Conservation (phyloP, 148 eudicot species). For the Fagopyrum tataricum region DNA sequence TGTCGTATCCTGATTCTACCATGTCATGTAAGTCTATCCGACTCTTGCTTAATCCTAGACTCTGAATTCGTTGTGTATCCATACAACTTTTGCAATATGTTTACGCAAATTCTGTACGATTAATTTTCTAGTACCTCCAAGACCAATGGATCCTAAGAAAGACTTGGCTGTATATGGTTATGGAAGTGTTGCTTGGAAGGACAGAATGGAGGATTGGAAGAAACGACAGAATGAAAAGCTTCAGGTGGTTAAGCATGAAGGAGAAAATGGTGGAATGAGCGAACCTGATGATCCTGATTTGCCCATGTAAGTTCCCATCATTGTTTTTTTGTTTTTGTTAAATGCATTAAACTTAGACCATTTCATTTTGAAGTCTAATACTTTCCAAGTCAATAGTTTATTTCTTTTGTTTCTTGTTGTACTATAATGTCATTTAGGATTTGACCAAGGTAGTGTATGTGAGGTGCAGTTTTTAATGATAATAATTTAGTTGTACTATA, state of each 20-base stretch:
- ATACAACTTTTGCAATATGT: neutral
- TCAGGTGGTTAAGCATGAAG: conserved; percentile 63
- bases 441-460: neutral
- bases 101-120: neutral
- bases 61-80: neutral
- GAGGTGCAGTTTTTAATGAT: neutral
- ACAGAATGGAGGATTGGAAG: conserved; percentile 91
- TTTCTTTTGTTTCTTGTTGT: neutral
- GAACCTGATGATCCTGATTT: conserved; percentile 58
- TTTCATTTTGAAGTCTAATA: neutral
- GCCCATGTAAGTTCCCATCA: conserved; percentile 46
- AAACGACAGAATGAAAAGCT: conserved; percentile 66
- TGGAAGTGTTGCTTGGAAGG: conserved; percentile 97
- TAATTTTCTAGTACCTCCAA: conserved; percentile 11
- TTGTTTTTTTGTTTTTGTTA: neutral
- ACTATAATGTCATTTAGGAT: neutral
- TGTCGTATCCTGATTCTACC: conserved; percentile 29
- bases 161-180: conserved; percentile 85
- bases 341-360: conserved; percentile 6
- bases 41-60: neutral
- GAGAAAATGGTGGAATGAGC: conserved; percentile 38
- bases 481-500: neutral
- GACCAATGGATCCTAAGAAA: conserved; percentile 86
- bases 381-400: neutral
- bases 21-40: conserved; percentile 34